Evolutionary conservation across 148 eudicot species (phyloP), one percentile per base, ranked within the genome.

Genomic region (Spergularia marina): DNA sequence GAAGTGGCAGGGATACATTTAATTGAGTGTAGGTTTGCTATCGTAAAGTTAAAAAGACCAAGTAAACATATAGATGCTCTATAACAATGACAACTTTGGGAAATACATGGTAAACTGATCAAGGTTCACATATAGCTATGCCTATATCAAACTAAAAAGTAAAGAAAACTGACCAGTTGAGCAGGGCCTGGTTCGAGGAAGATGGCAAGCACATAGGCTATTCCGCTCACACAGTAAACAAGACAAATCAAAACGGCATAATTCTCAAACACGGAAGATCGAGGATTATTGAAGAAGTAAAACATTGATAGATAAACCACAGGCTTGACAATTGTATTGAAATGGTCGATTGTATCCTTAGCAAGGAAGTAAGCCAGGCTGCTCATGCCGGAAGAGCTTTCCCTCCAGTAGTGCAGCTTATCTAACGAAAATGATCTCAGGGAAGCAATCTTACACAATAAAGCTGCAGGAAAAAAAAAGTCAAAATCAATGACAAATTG

Each of bases 231-330:
- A 62, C 94, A 90, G 76, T 90, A 90, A 58, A 90, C 91, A 68
- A 90, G 86, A 65, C 94, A 90, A 79, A 86, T 70, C 63, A 87
- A 77, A 68, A 90, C 77, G 30, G 76, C 68, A 71, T 90, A 90
- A 21, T 90, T 90, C 71, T 90, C 91, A 18, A 73, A 62, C 69
- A 90, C 71, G 12, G 94, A 83, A 23, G 94, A 90, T 30, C 94
- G 86, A 53, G 90, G 94, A 79, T 86, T 88, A 87, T 90, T 90
- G 89, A 90, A 90, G 86, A 86, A 90, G 79, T 90, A 90, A 72
- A 88, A 90, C 91, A 88, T 88, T n/a, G 90, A 88, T 67, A 90
- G 85, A 84, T 90, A 90, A 70, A 86, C 91, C 67, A 85, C 68
- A 16, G 94, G 94, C 83, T 90, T 90, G 56, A 90, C 58, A 20